Evolutionary conservation across 345 rosid species (phyloP).

Genomic region (Sisymbrium irio): DNA sequence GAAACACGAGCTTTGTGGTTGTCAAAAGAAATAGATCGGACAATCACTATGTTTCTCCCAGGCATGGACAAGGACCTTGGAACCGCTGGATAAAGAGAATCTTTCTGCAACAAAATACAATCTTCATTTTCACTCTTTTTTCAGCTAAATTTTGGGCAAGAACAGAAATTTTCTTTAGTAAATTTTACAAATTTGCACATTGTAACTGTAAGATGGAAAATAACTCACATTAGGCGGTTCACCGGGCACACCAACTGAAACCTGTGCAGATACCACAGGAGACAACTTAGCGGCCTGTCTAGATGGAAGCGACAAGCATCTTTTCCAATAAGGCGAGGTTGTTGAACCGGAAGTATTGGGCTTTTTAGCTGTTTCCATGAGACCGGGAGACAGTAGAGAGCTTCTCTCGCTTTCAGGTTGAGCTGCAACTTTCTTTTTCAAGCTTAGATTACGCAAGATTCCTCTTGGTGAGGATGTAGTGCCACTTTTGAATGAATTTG

Average conservation of each 20-base stretch:
- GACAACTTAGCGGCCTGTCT: conserved; percentile 62
- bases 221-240: conserved; percentile 57
- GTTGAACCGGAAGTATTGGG: conserved; percentile 39
- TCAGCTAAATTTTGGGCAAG: background rate
- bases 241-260: conserved; percentile 53
- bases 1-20: conserved; percentile 39
- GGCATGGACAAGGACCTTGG: conserved; percentile 86
- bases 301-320: conserved; percentile 78
- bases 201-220: conserved; percentile 2
- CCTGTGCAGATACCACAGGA: conserved; percentile 56
- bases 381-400: conserved; percentile 55
- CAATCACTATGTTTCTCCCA: conserved; percentile 71
- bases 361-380: conserved; percentile 47
- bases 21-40: conserved; percentile 70
- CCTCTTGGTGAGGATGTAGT: conserved; percentile 54
- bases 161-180: background rate
- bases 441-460: conserved; percentile 64
- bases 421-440: conserved; percentile 53
- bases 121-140: background rate
- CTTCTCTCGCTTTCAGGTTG: conserved; percentile 60
- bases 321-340: conserved; percentile 56
- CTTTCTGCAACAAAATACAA: conserved; percentile 53
- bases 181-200: background rate
- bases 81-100: conserved; percentile 41
- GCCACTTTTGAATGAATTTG: conserved; percentile 49